These are phyloP conservation scores for Phytopythium helicoides DNA, from an alignment of 352 stramenopile genomes.

Conservation along the genomic window DNA sequence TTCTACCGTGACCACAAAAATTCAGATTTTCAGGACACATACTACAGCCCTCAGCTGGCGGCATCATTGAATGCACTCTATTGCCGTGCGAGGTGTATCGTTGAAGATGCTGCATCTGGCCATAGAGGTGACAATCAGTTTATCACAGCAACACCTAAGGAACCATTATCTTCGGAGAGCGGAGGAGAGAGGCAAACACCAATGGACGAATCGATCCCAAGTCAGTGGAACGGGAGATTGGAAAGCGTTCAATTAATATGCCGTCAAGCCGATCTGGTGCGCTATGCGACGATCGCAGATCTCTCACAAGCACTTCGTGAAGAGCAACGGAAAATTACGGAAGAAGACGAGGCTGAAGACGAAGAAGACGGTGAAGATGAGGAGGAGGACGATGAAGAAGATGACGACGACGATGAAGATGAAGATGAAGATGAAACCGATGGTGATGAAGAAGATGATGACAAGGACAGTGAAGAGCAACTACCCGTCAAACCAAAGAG, in stretches of 20 bases:
- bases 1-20: slow-evolving; percentile 29
- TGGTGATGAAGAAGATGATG: slow-evolving; percentile 13
- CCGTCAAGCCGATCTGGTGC: slow-evolving; percentile 23
- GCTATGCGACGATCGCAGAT: slow-evolving; percentile 11
- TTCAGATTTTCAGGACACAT: slow-evolving; percentile 30
- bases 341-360: slow-evolving; percentile 25
- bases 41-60: slow-evolving; percentile 27
- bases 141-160: background rate
- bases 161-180: background rate
- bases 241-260: slow-evolving; percentile 22
- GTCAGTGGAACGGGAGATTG: slow-evolving; percentile 35
- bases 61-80: slow-evolving; percentile 19
- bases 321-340: slow-evolving; percentile 17
- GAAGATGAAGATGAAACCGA: slow-evolving; percentile 9
- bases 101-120: background rate
- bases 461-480: background rate
- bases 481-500: slow-evolving; percentile 3
- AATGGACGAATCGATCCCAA: background rate
- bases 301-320: slow-evolving; percentile 18
- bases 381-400: slow-evolving; percentile 17
- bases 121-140: background rate
- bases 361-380: slow-evolving; percentile 23
- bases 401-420: slow-evolving; percentile 18
- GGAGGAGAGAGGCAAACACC: background rate
- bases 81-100: background rate